Base-by-base conservation (phyloP, 164 flowering plant species). In the Sextonia rubra region DNA sequence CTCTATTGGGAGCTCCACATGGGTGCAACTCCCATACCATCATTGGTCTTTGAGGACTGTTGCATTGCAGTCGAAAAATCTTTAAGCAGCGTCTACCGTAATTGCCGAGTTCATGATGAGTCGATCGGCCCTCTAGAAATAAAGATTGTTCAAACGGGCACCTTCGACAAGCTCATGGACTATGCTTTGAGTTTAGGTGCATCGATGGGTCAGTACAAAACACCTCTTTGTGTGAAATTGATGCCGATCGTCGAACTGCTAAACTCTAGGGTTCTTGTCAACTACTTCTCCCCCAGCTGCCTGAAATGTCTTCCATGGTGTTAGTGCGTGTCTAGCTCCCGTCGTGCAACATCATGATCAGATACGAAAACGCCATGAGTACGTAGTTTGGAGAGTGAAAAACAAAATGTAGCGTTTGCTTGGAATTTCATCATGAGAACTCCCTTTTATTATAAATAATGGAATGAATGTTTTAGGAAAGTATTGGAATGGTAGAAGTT, bases 131-230 rank as follows among this genome's bases (percentile, higher is more conserved):
- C 99, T 0, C 84, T 95, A 0, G 99, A 95, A 87, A 86, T 95
- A 63, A 93, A 80, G 90, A 78, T 93, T 4, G 99, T 93, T 4
- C 92, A 89, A 60, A 7, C 66, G 0, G 98, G 98, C 62, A 91
- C 98, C 0, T 95, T 95, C 67, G 98, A 95, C 71, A 93, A 93
- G 86, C 89, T 95, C 32, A 95, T 95, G 99, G 99, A 95, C 81
- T 92, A 86, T 75, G 97, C 98, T 23, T 84, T 95, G n/a, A 90
- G 93, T 81, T 66, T 81, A 14, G 99, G 97, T 4, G 97, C 99
- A 12, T 95, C 99, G 3, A 93, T 95, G 3, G 91, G 91, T 71
- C 98, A 95, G 87, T 95, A 95, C 81, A 95, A 95, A 81, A 86
- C 99, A 0, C 98, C 99, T 1, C 70, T 98, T 18, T 95, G 99